phyloP scores from a whole-genome alignment of 306 rosid genomes.

The Sechiopsis laciniata region DNA sequence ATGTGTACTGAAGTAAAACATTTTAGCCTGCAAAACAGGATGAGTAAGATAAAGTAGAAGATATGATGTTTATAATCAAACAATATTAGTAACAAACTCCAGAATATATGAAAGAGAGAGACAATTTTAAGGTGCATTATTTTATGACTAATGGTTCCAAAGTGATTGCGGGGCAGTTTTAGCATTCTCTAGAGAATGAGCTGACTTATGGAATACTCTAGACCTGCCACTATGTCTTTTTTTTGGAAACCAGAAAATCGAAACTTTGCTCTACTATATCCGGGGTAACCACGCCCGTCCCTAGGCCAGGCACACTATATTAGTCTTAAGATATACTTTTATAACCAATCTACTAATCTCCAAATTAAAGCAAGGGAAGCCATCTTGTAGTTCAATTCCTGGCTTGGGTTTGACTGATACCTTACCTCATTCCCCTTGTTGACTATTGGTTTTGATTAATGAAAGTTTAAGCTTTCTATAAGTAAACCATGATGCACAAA shows the following conservation, averaged over 20 bases:
- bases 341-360: not conserved
- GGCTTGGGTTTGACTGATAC: not conserved
- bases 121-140: not conserved
- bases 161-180: not conserved
- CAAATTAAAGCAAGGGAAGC: not conserved
- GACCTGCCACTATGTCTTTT: not conserved
- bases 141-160: not conserved
- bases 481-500: not conserved
- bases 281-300: no score
- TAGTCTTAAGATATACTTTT: not conserved
- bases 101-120: not conserved
- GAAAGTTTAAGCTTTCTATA: no score
- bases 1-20: conserved; percentile 85
- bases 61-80: not conserved
- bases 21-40: conserved; percentile 68
- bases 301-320: no score
- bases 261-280: no score
- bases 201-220: not conserved
- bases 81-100: conserved; percentile 2
- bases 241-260: no score
- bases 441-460: not conserved
- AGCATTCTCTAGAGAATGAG: not conserved
- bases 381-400: not conserved
- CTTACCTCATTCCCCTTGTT: not conserved
- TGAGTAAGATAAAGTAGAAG: conserved; percentile 19